Conservation (phyloP, 2,329 filamentous ascomycete species). For the Blastomyces parvus region DNA sequence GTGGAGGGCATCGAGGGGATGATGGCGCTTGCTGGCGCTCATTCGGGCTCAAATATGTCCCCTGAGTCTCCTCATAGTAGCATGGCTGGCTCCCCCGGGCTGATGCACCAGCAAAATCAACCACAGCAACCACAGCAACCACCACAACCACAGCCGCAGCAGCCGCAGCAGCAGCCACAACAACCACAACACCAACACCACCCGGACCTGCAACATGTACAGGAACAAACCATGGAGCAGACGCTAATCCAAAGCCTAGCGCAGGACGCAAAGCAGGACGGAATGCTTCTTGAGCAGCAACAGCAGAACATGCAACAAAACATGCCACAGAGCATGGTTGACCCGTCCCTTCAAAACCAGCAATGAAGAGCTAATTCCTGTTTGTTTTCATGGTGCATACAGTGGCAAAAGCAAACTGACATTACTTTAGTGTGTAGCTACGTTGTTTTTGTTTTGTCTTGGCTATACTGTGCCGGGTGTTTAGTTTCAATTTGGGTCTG, state of each 20-base stretch:
- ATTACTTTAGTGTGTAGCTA: background rate
- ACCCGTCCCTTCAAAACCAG: slow-evolving; percentile 28
- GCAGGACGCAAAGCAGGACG: slow-evolving; percentile 34
- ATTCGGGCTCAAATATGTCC: slow-evolving; percentile 20
- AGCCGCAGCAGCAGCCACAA: slow-evolving; percentile 19
- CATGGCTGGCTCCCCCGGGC: slow-evolving; percentile 18
- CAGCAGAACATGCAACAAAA: slow-evolving; percentile 25
- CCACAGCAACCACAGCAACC: slow-evolving; percentile 11
- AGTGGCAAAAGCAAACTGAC: background rate
- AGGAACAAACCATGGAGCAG: slow-evolving; percentile 35
- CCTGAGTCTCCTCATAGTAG: slow-evolving; percentile 5
- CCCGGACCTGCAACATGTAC: slow-evolving; percentile 16
- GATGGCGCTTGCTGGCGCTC: slow-evolving; percentile 39
- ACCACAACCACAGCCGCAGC: slow-evolving; percentile 9
- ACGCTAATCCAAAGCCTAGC: slow-evolving; percentile 37
- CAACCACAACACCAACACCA: slow-evolving; percentile 11
- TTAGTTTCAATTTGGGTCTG: background rate
- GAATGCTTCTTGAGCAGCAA: slow-evolving; percentile 16
- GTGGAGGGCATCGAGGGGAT: slow-evolving; percentile 40
- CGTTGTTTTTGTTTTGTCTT: background rate
- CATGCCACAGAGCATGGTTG: slow-evolving; percentile 23
- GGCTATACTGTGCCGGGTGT: background rate
- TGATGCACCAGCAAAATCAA: slow-evolving; percentile 7
- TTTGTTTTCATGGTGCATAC: background rate
- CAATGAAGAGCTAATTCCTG: background rate